Evolutionary conservation across 2,329 filamentous ascomycete genomes (phyloP), one percentile per base, ranked within the genome.

Genomic region (Davidsoniella eucalypti): DNA sequence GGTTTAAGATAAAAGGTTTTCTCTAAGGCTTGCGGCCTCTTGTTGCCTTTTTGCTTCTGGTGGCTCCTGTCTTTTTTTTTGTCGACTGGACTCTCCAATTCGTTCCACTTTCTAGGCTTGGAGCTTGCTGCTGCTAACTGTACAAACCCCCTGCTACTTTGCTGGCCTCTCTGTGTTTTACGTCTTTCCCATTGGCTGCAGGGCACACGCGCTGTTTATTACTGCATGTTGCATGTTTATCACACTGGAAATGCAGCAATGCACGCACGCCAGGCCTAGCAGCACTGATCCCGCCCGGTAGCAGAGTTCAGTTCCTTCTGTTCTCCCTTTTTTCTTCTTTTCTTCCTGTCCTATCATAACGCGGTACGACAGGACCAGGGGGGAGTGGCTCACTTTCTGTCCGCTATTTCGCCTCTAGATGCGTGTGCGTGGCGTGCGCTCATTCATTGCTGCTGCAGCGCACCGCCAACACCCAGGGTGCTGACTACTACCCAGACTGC

Each of bases 1-100:
- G 39, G 47, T 41, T 38, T 45, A 50, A 44, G 42, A 50, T 50
- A 50, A 50, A 52, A 44, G 50, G 46, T 52, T 45, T 52, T 49
- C 42, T 46, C 47, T 44, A 39, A 21, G 12, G 18, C 46, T 25
- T 45, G 23, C 12, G 26, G 43, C 41, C 26, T 29, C 26, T 29
- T 29, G 26, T 10, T 29, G 7, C 26, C 10, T 29, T 29, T 7
- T 29, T 10, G 10, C 26, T 29, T 21, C 18, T 8, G 26, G 26
- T 29, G 26, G 26, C 26, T 29, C 18, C 18, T 21, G 18, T 21
- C 4, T 21, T 21, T 21, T 21, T 21, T 21, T 21, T 4, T 3
- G 7, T 44, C 42, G 29, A 12, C 29, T 44, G 42, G 29, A 21
- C 42, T 44, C 21, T 21, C n/a, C 21, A 21, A 44, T 26, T 26